Evolutionary conservation across 176 grass and related monocot species (phyloP).

Genomic region (Zea luxurians): DNA sequence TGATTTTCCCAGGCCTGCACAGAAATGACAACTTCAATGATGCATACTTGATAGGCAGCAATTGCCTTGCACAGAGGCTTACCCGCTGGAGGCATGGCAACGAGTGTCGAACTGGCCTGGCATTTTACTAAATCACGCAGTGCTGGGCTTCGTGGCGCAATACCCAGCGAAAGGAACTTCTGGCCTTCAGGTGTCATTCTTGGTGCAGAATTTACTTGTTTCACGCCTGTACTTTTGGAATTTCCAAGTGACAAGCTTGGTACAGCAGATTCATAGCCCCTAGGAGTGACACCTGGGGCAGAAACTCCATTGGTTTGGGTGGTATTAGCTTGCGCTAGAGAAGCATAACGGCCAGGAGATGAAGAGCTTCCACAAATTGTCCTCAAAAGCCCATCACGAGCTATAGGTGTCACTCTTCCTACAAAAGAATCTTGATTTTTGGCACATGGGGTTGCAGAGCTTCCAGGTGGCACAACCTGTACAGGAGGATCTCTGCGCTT

Average conservation of each 20-base stretch:
- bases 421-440: conserved; percentile 39
- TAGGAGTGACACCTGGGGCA: background rate
- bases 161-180: conserved; percentile 42
- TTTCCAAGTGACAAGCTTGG: conserved; percentile 45
- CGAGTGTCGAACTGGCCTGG: background rate
- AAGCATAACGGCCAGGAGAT: conserved; percentile 31
- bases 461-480: conserved; percentile 27
- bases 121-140: background rate
- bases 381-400: conserved; percentile 36
- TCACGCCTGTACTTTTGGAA: conserved; percentile 14
- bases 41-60: background rate
- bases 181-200: conserved; percentile 31
- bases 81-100: conserved; percentile 30
- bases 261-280: conserved; percentile 36
- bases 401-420: conserved; percentile 43
- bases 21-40: background rate
- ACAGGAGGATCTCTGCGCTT: conserved; percentile 24
- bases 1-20: conserved; percentile 26
- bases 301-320: conserved; percentile 15
- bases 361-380: conserved; percentile 37
- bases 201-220: conserved; percentile 19
- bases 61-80: background rate
- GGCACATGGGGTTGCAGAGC: conserved; percentile 6
- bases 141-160: conserved; percentile 29
- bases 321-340: conserved; percentile 24